These are phyloP conservation scores for Cytospora schulzeri DNA, from an alignment of 2,329 filamentous ascomycete species.

Conservation along the genomic window DNA sequence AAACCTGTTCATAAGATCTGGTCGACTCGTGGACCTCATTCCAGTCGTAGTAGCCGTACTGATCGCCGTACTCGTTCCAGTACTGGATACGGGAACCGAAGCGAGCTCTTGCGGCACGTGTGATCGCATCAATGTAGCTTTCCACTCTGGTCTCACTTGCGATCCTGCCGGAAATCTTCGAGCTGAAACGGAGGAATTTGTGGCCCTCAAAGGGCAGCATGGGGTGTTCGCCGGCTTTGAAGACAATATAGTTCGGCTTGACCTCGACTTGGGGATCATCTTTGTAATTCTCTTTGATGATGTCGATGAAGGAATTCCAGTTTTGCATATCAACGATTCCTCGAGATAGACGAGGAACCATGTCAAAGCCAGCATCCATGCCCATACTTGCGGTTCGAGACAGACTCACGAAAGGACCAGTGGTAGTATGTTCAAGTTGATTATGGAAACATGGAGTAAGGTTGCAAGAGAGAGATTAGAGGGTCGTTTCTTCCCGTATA, in stretches of 20 bases:
- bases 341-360: constrained; percentile 17
- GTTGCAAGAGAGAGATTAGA: too few species aligned
- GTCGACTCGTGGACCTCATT: background rate
- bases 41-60: constrained; percentile 10
- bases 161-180: background rate
- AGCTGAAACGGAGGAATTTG: constrained; percentile 19
- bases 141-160: background rate
- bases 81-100: constrained; percentile 1
- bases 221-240: constrained; percentile 17
- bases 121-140: background rate
- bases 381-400: background rate
- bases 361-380: constrained; percentile 14
- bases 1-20: constrained; percentile 8
- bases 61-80: background rate
- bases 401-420: fast-evolving
- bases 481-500: too few species aligned
- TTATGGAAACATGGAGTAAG: too few species aligned
- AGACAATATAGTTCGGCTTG: constrained; percentile 3
- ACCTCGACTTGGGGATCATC: constrained; percentile 13
- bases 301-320: constrained; percentile 1
- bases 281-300: background rate
- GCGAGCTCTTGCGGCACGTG: background rate
- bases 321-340: background rate
- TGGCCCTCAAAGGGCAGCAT: constrained; percentile 8
- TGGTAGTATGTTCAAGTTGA: too few species aligned